These are phyloP conservation scores for Piromyces sp. DNA, from an alignment of 192 early-diverging fungal species.

Conservation along the genomic window DNA sequence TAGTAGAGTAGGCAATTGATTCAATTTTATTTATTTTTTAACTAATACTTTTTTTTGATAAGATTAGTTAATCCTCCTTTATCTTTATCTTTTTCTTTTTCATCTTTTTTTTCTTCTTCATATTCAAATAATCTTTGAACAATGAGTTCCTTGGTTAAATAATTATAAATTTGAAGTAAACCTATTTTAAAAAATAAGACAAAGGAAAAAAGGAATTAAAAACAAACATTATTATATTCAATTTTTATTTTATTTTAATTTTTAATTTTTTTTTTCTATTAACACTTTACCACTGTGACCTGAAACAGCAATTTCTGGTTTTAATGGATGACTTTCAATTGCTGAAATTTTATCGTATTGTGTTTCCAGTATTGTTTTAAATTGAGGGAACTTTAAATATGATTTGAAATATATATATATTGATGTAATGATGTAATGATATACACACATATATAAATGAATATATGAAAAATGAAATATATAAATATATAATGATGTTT, in stretches of 20 bases:
- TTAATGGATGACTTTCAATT: not conserved
- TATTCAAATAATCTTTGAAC: not conserved
- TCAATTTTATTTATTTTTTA: not conserved
- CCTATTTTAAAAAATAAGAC: too few species aligned
- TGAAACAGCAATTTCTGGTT: not conserved
- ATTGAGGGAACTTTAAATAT: not conserved
- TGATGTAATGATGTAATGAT: too few species aligned
- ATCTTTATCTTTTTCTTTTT: not conserved
- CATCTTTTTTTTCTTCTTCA: not conserved
- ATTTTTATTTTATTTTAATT: too few species aligned
- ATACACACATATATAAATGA: too few species aligned
- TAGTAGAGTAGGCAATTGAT: not conserved
- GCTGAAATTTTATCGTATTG: not conserved
- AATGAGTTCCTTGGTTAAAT: not conserved
- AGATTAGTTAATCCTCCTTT: not conserved
- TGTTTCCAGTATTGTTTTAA: not conserved
- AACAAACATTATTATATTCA: too few species aligned
- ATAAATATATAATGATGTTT: too few species aligned
- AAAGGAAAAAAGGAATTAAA: too few species aligned
- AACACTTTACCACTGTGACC: not conserved
- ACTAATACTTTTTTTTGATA: not conserved
- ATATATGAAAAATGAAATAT: too few species aligned
- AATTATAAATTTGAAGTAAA: not conserved
- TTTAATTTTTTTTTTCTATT: too few species aligned
- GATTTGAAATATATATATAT: too few species aligned